These are phyloP conservation scores for Daldinia sp. DNA, from an alignment of 2,329 filamentous ascomycete genomes.

Conservation along the genomic window DNA sequence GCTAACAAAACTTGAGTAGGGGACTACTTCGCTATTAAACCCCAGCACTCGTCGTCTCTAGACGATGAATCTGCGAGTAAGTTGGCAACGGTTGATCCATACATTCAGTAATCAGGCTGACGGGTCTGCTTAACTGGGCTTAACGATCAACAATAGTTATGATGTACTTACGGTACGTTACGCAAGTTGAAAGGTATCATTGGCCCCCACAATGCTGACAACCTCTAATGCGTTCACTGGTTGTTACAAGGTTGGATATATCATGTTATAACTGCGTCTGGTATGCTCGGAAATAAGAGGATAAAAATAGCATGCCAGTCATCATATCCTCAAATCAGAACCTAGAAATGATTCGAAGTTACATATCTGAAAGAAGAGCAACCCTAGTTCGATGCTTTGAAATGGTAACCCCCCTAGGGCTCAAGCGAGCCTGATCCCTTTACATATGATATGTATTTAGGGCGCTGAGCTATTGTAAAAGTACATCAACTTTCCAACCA, in stretches of 20 bases:
- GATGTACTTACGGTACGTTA: not conserved
- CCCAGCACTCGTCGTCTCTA: not conserved
- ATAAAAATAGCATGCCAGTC: not conserved
- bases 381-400: not conserved
- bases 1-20: not conserved
- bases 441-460: not conserved
- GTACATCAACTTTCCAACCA: not conserved
- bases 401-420: not conserved
- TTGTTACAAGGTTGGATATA: not conserved
- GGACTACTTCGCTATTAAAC: not conserved
- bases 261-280: not conserved
- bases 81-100: not conserved
- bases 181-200: slow-evolving; percentile 7
- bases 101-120: not conserved
- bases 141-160: slow-evolving; percentile 4
- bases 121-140: not conserved
- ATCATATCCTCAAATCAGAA: not conserved
- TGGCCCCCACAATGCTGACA: not conserved
- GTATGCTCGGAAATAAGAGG: not conserved
- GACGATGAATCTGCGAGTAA: no score
- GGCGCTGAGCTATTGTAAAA: not conserved
- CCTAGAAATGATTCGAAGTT: not conserved
- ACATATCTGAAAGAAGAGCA: not conserved
- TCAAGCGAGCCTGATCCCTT: not conserved
- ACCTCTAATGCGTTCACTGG: not conserved